Evolutionary conservation across 108 stramenopile genomes (phyloP).

Genomic region (Cyclotella kingstonii): DNA sequence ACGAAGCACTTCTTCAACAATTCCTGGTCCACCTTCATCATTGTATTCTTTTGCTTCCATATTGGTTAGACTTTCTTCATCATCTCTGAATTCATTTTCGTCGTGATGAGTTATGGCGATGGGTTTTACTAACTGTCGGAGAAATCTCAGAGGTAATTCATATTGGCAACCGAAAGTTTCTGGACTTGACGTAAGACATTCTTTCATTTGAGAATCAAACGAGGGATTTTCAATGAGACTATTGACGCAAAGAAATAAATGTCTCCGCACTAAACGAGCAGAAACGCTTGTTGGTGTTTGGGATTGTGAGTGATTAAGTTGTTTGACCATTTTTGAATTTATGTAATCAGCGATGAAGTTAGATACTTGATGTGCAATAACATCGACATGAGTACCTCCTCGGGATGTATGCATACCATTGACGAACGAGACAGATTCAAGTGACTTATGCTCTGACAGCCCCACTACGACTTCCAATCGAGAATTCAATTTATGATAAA

Average conservation of each 20-base stretch:
- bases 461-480: conserved; percentile 77
- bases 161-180: conserved; percentile 79
- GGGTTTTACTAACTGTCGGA: conserved; percentile 52
- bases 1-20: conserved; percentile 66
- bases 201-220: conserved; percentile 99
- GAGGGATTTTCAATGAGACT: conserved; percentile 95
- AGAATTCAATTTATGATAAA: conserved; percentile 42
- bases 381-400: conserved; percentile 89
- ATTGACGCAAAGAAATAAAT: conserved; percentile 92
- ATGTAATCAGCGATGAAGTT: conserved; percentile 65
- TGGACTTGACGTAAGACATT: conserved; percentile 86
- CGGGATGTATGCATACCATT: conserved; percentile 85
- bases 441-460: conserved; percentile 50
- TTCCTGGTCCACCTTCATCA: conserved; percentile 64
- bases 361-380: conserved; percentile 64
- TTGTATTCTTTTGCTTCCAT: background rate
- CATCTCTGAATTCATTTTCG: conserved; percentile 9
- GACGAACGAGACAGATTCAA: conserved; percentile 82
- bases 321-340: conserved; percentile 51
- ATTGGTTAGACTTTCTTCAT: background rate
- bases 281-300: conserved; percentile 26
- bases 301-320: conserved; percentile 22
- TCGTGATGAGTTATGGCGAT: conserved; percentile 12
- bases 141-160: conserved; percentile 45
- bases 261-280: conserved; percentile 79